These are phyloP conservation scores for Caryocar brasiliense DNA, from an alignment of 441 rosid genomes.

Conservation along the genomic window DNA sequence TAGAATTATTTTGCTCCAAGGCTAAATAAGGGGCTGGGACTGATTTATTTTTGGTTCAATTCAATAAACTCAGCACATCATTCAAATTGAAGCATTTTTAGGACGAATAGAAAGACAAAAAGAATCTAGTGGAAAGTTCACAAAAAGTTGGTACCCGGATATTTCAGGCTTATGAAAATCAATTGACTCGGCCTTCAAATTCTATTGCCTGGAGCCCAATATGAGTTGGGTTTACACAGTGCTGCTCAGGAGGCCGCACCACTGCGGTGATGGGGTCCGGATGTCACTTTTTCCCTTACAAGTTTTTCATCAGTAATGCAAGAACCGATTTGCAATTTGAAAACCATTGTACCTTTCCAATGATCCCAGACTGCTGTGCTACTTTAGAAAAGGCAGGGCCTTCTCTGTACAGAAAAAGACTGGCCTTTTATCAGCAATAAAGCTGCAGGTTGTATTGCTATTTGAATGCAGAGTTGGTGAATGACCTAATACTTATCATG, in stretches of 20 bases:
- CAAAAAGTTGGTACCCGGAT: slow-evolving; percentile 8
- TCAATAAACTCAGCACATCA: no score
- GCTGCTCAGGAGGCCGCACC: neutral
- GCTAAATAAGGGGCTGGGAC: no score
- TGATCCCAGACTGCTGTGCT: slow-evolving; percentile 25
- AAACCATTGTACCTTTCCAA: slow-evolving; percentile 13
- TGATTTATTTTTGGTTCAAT: no score
- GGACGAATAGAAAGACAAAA: slow-evolving; percentile 1
- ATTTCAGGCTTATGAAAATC: neutral
- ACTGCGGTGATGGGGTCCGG: neutral
- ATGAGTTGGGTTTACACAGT: slow-evolving; percentile 3
- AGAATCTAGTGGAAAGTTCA: slow-evolving; percentile 14
- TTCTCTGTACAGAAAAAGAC: slow-evolving; percentile 13
- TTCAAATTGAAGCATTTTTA: slow-evolving; percentile 7
- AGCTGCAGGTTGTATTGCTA: neutral
- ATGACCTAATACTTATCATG: neutral
- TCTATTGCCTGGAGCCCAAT: slow-evolving; percentile 10
- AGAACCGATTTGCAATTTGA: slow-evolving; percentile 25
- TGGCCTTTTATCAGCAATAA: neutral
- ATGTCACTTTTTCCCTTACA: slow-evolving; percentile 2
- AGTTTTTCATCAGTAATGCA: slow-evolving; percentile 9
- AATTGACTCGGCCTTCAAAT: slow-evolving; percentile 5
- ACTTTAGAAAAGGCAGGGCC: slow-evolving; percentile 12
- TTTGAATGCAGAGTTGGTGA: neutral
- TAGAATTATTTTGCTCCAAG: no score